phyloP scores from a whole-genome alignment of 2,329 filamentous ascomycete species.

The Berkeleyomyces rouxiae region DNA sequence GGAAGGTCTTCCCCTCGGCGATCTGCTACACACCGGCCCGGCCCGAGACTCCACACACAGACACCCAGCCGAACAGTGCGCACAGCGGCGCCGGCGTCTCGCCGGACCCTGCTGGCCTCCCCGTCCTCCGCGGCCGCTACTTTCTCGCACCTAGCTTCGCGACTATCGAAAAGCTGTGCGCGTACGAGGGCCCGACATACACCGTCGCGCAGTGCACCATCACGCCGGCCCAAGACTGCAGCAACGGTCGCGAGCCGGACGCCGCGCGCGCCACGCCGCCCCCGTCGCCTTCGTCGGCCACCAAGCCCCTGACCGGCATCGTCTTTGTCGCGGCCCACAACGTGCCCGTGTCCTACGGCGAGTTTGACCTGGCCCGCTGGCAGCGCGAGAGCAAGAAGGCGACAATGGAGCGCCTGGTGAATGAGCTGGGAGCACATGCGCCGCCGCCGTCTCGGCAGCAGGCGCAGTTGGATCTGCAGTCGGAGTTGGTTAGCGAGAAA shows the following conservation, averaged over 20 bases:
- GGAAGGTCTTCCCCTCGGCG: slow-evolving; percentile 8
- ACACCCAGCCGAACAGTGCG: neutral
- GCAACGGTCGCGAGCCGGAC: neutral
- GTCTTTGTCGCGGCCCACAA: slow-evolving; percentile 7
- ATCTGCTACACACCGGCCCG: neutral
- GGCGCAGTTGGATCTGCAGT: too few relatives aligned
- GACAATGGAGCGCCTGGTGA: neutral
- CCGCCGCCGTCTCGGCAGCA: neutral
- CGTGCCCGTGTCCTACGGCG: neutral
- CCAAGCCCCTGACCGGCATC: neutral
- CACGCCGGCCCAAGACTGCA: neutral
- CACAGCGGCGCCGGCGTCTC: neutral
- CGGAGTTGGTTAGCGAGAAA: too few relatives aligned
- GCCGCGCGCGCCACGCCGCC: neutral
- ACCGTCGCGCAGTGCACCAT: slow-evolving; percentile 4
- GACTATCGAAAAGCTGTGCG: neutral
- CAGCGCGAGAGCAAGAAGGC: slow-evolving; percentile 9
- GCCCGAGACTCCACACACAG: too few relatives aligned
- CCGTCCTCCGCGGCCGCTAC: neutral
- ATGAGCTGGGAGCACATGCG: neutral
- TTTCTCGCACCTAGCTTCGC: neutral
- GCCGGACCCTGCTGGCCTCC: neutral
- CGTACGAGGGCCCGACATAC: slow-evolving; percentile 9
- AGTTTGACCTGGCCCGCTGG: slow-evolving; percentile 5
- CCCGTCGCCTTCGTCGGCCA: neutral